Evolutionary conservation across 179 eudicot species (phyloP).

Genomic region (Spinacia oleracea): DNA sequence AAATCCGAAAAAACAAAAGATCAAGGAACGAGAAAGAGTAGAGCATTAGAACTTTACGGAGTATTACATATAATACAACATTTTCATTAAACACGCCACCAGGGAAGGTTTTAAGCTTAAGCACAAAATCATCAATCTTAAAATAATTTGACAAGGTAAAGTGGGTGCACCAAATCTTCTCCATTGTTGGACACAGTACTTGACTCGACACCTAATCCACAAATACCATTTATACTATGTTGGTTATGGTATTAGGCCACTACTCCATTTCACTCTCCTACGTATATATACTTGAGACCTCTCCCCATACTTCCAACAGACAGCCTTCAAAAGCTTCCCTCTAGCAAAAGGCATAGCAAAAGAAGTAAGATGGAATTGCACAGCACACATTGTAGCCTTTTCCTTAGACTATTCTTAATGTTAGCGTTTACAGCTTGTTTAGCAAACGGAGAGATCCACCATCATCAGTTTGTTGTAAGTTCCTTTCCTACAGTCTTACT

Average conservation of each 20-base stretch:
- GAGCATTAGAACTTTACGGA: not conserved
- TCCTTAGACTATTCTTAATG: constrained; percentile 32
- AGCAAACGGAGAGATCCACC: constrained; percentile 28
- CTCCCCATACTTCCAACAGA: not conserved
- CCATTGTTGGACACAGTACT: constrained; percentile 24
- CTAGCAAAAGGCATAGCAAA: constrained; percentile 15
- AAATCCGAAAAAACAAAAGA: not conserved
- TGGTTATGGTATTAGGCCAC: constrained; percentile 10
- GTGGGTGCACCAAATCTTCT: constrained; percentile 56
- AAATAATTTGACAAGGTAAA: constrained; percentile 6
- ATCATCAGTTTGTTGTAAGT: constrained; percentile 41
- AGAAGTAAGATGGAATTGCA: constrained; percentile 32
- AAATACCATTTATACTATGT: constrained; percentile 16
- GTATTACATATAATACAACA: not conserved
- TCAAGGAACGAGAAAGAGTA: not conserved
- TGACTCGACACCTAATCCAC: constrained; percentile 28
- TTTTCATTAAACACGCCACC: not conserved
- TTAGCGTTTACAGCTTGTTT: constrained; percentile 32
- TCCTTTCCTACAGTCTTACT: not conserved
- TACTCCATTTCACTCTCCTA: constrained; percentile 2
- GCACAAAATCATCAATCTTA: not conserved
- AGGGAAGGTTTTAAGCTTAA: not conserved
- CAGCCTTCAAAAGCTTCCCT: constrained; percentile 19
- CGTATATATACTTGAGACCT: constrained; percentile 23
- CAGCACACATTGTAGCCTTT: constrained; percentile 8